A percentile compares a stretch with the other conserved stretches of the same genome.
Evolutionary conservation across 2,329 filamentous ascomycete genomes (phyloP).

Genomic region (Diaporthe humulicola): DNA sequence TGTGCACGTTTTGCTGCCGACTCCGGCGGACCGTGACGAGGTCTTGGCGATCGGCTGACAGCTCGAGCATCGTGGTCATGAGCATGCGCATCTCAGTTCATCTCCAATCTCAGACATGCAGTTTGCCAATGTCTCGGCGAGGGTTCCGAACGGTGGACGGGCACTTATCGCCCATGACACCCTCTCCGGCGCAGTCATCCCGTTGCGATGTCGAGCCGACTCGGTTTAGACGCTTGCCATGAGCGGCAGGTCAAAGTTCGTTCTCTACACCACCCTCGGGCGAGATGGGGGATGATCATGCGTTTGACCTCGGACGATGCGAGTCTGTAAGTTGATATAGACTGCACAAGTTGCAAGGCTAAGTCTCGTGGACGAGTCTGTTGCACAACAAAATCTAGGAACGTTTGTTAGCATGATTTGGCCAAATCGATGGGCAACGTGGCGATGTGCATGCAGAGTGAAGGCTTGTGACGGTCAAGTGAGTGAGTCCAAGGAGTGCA

Average conservation of each 20-base stretch:
- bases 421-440: background rate
- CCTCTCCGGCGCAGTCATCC: background rate
- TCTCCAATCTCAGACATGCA: constrained; percentile 18
- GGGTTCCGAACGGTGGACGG: background rate
- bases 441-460: background rate
- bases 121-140: constrained; percentile 8
- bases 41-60: background rate
- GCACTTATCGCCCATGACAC: background rate
- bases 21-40: background rate
- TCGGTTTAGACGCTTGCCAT: background rate
- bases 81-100: background rate
- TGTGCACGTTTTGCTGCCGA: background rate
- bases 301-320: background rate
- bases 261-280: background rate
- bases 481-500: background rate
- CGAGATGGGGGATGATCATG: background rate
- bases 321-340: background rate
- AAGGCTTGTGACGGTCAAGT: background rate
- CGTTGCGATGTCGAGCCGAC: background rate
- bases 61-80: constrained; percentile 1
- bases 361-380: background rate
- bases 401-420: background rate
- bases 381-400: background rate
- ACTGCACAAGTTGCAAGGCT: background rate
- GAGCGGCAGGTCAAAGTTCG: background rate